phyloP scores from a whole-genome alignment of 495 filamentous ascomycete species.

The Hypomontagnella monticulosa region DNA sequence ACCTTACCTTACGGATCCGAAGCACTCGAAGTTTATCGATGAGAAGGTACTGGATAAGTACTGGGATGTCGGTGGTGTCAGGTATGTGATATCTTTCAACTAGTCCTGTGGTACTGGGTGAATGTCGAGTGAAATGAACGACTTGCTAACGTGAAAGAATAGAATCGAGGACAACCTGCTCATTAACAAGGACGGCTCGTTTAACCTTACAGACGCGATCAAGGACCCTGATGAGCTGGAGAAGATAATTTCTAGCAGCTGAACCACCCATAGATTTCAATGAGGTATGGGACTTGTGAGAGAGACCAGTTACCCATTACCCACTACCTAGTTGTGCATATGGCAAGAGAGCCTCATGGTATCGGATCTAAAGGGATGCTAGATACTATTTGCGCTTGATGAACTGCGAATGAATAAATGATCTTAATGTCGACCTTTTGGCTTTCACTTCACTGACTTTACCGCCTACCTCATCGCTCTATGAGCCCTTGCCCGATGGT shows the following conservation, averaged over 20 bases:
- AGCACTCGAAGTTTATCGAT: slow-evolving; percentile 78
- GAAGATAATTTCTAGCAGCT: slow-evolving; percentile 57
- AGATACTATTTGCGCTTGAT: no score
- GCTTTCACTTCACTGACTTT: no score
- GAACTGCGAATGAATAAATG: not conserved
- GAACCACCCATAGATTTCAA: not conserved
- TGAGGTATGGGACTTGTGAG: not conserved
- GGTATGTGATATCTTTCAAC: slow-evolving; percentile 41
- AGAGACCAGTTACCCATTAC: not conserved
- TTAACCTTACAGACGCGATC: slow-evolving; percentile 81
- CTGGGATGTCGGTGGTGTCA: slow-evolving; percentile 91
- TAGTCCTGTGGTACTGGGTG: no score
- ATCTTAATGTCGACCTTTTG: not conserved
- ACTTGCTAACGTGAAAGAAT: slow-evolving; percentile 6
- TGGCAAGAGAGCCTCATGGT: not conserved
- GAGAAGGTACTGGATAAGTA: slow-evolving; percentile 77
- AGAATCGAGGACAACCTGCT: slow-evolving; percentile 76
- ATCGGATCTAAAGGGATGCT: not conserved
- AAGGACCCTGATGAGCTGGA: slow-evolving; percentile 81
- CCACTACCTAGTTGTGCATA: no score
- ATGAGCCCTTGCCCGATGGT: no score
- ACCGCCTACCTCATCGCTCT: no score
- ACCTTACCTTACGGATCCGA: slow-evolving; percentile 76
- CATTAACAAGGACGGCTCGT: slow-evolving; percentile 77
- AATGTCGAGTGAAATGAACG: no score